Conservation (phyloP, 441 rosid genomes). For the Pelargonium myrrhifolium region DNA sequence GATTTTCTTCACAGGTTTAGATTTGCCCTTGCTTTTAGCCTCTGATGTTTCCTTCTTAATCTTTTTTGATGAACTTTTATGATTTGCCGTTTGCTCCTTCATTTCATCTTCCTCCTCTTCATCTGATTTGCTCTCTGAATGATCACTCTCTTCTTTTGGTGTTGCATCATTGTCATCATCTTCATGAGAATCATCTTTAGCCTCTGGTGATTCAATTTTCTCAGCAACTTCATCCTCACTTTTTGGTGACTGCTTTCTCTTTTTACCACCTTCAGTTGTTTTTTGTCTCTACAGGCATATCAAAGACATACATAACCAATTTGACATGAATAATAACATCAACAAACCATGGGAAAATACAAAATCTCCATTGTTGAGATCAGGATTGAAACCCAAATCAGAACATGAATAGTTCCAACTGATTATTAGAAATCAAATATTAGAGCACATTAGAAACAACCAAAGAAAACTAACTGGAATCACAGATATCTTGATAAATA, state of each 20-base stretch:
- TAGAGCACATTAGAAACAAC: background rate
- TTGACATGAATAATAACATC: background rate
- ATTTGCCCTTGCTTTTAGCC: constrained; percentile 37
- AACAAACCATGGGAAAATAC: background rate
- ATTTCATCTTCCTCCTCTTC: constrained; percentile 39
- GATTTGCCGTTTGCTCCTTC: constrained; percentile 31
- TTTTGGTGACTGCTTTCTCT: constrained; percentile 42
- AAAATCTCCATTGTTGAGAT: background rate
- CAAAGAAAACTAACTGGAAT: background rate
- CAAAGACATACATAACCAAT: constrained; percentile 10
- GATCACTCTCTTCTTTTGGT: constrained; percentile 48
- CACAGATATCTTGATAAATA: background rate
- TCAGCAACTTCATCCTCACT: constrained; percentile 47
- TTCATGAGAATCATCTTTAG: constrained; percentile 38
- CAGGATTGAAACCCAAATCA: background rate
- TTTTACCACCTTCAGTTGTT: constrained; percentile 38
- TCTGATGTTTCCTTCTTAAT: constrained; percentile 37
- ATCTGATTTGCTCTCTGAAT: constrained; percentile 41
- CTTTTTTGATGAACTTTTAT: constrained; percentile 43
- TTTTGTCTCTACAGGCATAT: constrained; percentile 43
- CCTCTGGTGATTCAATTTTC: constrained; percentile 42
- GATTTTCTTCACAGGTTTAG: constrained; percentile 35
- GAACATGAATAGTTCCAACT: background rate
- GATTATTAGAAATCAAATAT: too few species aligned
- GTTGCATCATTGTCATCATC: constrained; percentile 37